A percentile compares a stretch with the other conserved stretches of the same genome.
Evolutionary conservation across 352 stramenopile genomes (phyloP).

Genomic region (Phytophthora nicotianae): DNA sequence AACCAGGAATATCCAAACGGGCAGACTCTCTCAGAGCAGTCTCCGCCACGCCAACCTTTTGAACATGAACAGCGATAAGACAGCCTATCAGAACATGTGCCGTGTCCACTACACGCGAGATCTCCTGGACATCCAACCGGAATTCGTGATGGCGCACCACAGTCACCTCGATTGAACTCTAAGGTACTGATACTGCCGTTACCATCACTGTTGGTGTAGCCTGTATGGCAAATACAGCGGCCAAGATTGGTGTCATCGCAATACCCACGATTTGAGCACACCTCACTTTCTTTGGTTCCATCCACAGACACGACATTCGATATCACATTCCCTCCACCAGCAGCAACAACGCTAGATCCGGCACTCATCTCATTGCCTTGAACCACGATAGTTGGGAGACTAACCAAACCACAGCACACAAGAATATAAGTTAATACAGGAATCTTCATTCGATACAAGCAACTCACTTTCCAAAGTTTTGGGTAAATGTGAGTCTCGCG

Average conservation of each 20-base stretch:
- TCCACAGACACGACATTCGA: conserved; percentile 37
- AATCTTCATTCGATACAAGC: background rate
- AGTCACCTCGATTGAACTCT: conserved; percentile 68
- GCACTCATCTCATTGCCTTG: conserved; percentile 37
- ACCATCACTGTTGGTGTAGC: conserved; percentile 72
- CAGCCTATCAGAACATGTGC: conserved; percentile 60
- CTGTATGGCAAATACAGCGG: conserved; percentile 61
- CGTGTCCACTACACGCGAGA: conserved; percentile 77
- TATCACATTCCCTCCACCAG: conserved; percentile 29
- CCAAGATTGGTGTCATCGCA: conserved; percentile 69
- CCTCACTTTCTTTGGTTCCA: conserved; percentile 70
- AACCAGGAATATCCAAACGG: conserved; percentile 66
- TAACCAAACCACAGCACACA: conserved; percentile 27
- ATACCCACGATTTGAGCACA: conserved; percentile 67
- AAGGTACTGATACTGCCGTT: conserved; percentile 51
- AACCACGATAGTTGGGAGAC: conserved; percentile 61
- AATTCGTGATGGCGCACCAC: conserved; percentile 59
- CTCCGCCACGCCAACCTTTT: conserved; percentile 71
- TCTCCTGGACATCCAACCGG: conserved; percentile 70
- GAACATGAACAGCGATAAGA: conserved; percentile 71
- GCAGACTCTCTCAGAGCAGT: conserved; percentile 81
- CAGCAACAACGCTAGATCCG: conserved; percentile 41
- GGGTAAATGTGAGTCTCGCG: conserved; percentile 75
- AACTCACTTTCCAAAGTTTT: conserved; percentile 83
- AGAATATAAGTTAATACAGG: background rate